Evolutionary conservation across 176 grass and related monocot species (phyloP), one percentile per base, ranked within the genome.

Genomic region (Tillandsia leiboldiana): DNA sequence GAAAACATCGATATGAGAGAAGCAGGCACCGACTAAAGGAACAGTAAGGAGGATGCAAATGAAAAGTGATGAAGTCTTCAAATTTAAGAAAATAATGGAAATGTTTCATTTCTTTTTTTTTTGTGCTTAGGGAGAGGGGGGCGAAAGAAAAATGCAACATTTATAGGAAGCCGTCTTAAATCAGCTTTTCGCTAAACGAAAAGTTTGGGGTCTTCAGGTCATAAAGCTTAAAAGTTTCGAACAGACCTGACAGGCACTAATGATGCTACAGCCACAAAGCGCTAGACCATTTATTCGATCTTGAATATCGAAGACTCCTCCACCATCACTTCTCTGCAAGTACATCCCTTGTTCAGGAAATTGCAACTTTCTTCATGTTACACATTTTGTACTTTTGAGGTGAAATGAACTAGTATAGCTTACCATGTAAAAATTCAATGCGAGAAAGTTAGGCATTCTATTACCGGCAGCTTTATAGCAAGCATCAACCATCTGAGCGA

Each of bases 381-480:
- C 29, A 13, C 26, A 26, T 72, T 71, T 20, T 65, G 11, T 66
- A 49, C 51, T 42, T 75, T 22, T 48, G 62, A 67, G 49, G 20
- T 68, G 14, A 20, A 61, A 49, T 6, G 29, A 50, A 68, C 27
- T 77, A 68, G 33, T 42, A 42, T 42, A 0, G 33, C 33, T 68
- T 88, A 92, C 94, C 94, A 97, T 97, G 82, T 97, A 97, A 69
- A 92, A 97, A 66, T 97, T 93, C 53, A 97, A 82, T 78, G 94
- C 84, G 73, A 97, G 56, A 54, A 86, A 97, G 78, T 92, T 97
- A 0, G 94, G 94, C 79, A 90, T 86, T 81, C 80, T 85, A 81
- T 87, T 97, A 72, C 86, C 94, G 68, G 94, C 84, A 69, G 84
- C 89, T 76, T 75, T 80, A 85, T 90, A 97, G 72, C 94, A 97